Base-by-base conservation (phyloP, 495 filamentous ascomycete genomes). In the Hypoxylon crocopeplum region DNA sequence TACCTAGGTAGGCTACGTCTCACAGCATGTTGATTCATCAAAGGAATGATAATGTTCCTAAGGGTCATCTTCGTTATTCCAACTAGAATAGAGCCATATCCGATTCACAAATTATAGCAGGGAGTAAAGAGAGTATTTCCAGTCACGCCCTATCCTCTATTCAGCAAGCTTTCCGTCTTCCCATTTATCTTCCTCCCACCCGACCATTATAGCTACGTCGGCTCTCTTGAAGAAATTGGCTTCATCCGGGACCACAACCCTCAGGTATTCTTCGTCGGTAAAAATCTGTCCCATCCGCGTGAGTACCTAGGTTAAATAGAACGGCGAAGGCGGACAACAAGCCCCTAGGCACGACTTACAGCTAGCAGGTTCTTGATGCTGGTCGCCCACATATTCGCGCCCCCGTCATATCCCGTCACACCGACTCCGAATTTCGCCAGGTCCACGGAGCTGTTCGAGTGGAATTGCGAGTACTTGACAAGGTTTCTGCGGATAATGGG, bases 391-490 rank as follows among this genome's bases (percentile, higher is more conserved):
- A 60, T 24, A 25, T 17, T 41, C 22, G 41, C 56, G 2, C 2
- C 48, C 10, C 56, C 48, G 16, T 60, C 56, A 27, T 38, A 60
- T 12, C 40, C 24, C 5, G 25, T 2, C 15, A 33, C 17, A 8
- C 3, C n/a, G 10, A 48, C 6, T 11, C 48, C 48, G 17, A 32
- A 21, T 8, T 38, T 15, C 4, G 32, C 3, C 7, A 53, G 13
- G 17, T 53, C 39, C 5, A 46, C 36, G 5, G 47, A 48, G 21
- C 22, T 40, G 25, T 65, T 27, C n/a, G 46, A 15, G 29, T 65
- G 56, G 24, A 56, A 60, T 20, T 65, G 61, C 3, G 56, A 42
- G 41, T 65, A 65, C 25, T 56, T 60, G n/a, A 65, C 40, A 17
- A 65, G 5, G 8, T 65, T 65, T 20, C 36, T 24, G 22, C 40